These are phyloP conservation scores for Pseudonectria foliicola DNA, from an alignment of 2,329 filamentous ascomycete genomes.

Conservation along the genomic window DNA sequence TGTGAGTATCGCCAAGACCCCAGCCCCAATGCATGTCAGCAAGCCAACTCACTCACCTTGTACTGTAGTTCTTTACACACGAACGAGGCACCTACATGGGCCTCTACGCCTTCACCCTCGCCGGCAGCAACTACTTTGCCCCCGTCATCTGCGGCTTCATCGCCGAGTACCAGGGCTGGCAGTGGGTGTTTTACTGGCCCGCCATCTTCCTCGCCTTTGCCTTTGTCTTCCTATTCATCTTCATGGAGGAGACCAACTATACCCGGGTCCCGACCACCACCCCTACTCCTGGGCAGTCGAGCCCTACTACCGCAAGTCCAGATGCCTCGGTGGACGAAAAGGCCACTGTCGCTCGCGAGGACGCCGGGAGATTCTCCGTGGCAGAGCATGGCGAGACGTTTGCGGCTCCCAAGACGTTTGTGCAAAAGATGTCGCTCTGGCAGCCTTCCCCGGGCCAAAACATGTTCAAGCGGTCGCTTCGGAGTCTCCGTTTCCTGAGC, in stretches of 20 bases:
- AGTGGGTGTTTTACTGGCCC: conserved; percentile 38
- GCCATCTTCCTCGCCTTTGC: conserved; percentile 30
- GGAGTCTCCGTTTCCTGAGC: conserved; percentile 28
- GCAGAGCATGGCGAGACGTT: conserved; percentile 6
- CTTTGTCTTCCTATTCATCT: conserved; percentile 40
- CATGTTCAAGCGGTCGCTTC: conserved; percentile 31
- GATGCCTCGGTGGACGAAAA: too few relatives aligned
- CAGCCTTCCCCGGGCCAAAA: conserved; percentile 26
- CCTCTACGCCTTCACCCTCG: conserved; percentile 33
- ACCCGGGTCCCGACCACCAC: conserved; percentile 21
- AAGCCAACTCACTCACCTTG: fast-evolving
- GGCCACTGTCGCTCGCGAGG: neutral
- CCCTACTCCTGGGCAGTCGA: too few relatives aligned
- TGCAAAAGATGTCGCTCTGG: conserved; percentile 34
- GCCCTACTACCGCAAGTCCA: too few relatives aligned
- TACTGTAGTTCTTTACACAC: conserved; percentile 34
- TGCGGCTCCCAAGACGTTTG: conserved; percentile 28
- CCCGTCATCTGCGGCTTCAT: conserved; percentile 40
- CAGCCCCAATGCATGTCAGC: fast-evolving
- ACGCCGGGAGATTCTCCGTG: neutral
- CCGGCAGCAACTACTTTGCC: conserved; percentile 36
- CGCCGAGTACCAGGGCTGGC: conserved; percentile 32
- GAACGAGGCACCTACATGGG: conserved; percentile 37
- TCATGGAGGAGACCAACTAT: conserved; percentile 55
- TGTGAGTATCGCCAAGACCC: conserved; percentile 8